These are phyloP conservation scores for Closterium sp. DNA, from an alignment of 139 green algal genomes.

Conservation along the genomic window DNA sequence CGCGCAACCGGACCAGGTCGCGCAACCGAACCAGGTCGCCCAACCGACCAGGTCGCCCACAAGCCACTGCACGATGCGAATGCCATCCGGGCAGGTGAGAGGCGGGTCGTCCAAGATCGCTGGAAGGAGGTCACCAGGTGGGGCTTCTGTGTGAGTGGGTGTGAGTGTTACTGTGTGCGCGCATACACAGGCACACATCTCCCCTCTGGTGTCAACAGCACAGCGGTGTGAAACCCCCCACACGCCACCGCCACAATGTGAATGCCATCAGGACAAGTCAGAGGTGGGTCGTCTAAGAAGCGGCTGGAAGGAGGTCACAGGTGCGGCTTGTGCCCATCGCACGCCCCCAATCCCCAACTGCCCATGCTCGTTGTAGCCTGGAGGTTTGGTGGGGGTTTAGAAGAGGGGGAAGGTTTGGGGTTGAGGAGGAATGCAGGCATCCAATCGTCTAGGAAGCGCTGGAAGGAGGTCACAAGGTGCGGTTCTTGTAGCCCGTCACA, in stretches of 20 bases:
- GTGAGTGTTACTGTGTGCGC: too few species aligned
- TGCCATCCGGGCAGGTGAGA: too few species aligned
- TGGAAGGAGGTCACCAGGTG: neutral
- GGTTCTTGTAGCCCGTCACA: neutral
- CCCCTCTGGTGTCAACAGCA: neutral
- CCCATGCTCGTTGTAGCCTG: neutral
- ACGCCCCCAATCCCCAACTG: neutral
- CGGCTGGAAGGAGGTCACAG: neutral
- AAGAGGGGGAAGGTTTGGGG: neutral
- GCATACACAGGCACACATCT: too few species aligned
- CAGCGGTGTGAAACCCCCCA: constrained; percentile 27
- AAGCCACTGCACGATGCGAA: too few species aligned
- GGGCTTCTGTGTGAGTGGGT: neutral
- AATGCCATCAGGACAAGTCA: neutral
- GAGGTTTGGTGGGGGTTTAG: too few species aligned
- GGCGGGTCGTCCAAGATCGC: neutral
- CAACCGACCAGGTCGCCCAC: too few species aligned
- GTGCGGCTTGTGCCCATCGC: neutral
- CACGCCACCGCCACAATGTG: neutral
- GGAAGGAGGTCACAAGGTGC: neutral
- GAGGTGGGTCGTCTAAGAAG: constrained; percentile 10
- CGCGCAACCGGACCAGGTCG: too few species aligned
- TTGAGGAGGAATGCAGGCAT: neutral
- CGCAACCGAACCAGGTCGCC: too few species aligned
- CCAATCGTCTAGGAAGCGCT: too few species aligned